Evolutionary conservation across 148 eudicot genomes (phyloP), one percentile per base, ranked within the genome.

Genomic region (Rhododendron griersonianum): DNA sequence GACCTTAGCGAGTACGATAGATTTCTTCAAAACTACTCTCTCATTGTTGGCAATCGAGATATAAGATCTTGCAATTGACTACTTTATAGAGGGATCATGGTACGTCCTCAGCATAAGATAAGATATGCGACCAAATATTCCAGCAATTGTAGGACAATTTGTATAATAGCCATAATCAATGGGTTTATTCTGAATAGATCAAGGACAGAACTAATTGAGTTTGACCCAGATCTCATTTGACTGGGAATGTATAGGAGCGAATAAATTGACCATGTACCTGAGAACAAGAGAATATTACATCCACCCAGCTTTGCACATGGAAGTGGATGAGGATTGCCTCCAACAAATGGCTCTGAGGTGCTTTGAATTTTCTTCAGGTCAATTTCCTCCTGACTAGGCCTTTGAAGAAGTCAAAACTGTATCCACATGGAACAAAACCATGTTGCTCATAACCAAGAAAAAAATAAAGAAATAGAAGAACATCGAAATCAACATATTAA

Each of bases 381-480:
- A 95, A 81, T 87, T 95, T 96, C 80, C 94, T 94, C 89, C 91
- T 93, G 87, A 95, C 90, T 59, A 95, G 92, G 85, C 98, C 96
- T 91, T 95, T 95, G 90, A 96, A 93, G 95, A 95, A 95, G 91
- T 96, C 98, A 59, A 96, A 95, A 91, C 98, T 96, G 98, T 75
- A 88, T 88, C 86, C 89, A 80, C 55, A 53, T 57, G 79, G 79
- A 71, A 41, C 45, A 48, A 82, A 61, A 65, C 75, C 44, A 63
- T 41, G 18, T 33, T 16, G 39, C 13, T 67, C 75, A 78, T 11
- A 1, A 45, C n/a, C 5, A 11, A 7, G 45, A 6, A 41, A 47
- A 45, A 18, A 3, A 9, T 0, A 78, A 15, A 5, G 11, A 3
- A 30, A 37, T 8, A 35, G 9, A 35, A 51, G 19, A 30, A 53